phyloP scores from a whole-genome alignment of 257 asterid species.

The Solanum verrucosum region DNA sequence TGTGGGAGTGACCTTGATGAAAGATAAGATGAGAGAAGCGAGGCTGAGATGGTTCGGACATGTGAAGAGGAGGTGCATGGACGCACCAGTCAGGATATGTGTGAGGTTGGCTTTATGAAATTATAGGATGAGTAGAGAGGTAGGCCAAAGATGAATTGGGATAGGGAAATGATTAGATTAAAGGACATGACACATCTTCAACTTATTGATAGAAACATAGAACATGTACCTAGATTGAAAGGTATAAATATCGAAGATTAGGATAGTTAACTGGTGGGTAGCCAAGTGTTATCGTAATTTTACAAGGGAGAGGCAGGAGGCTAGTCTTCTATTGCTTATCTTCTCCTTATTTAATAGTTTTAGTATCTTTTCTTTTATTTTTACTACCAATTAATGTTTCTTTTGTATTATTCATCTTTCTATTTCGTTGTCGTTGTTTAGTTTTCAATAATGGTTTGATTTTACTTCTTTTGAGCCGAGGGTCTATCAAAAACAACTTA shows the following conservation, averaged over 20 bases:
- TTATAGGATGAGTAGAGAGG: neutral
- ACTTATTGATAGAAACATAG: neutral
- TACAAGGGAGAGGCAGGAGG: neutral
- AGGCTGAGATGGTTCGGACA: fast-evolving
- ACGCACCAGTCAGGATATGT: neutral
- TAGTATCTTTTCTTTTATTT: neutral
- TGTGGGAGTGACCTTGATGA: neutral
- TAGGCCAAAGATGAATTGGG: neutral
- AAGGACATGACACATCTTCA: neutral
- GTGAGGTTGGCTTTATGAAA: neutral
- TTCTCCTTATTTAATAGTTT: neutral
- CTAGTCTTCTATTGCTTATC: neutral
- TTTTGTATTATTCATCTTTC: neutral
- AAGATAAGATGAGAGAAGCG: neutral
- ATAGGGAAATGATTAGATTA: neutral
- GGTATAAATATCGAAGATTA: neutral
- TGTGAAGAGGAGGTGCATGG: neutral
- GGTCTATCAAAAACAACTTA: neutral
- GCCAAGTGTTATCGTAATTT: neutral
- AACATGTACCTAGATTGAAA: too few relatives aligned
- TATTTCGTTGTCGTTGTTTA: neutral
- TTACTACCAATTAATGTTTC: neutral
- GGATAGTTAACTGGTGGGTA: neutral
- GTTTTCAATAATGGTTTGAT: neutral
- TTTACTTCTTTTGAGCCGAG: neutral